These are phyloP conservation scores for Capillidium heterosporum DNA, from an alignment of 371 early-diverging fungal genomes.

Conservation along the genomic window DNA sequence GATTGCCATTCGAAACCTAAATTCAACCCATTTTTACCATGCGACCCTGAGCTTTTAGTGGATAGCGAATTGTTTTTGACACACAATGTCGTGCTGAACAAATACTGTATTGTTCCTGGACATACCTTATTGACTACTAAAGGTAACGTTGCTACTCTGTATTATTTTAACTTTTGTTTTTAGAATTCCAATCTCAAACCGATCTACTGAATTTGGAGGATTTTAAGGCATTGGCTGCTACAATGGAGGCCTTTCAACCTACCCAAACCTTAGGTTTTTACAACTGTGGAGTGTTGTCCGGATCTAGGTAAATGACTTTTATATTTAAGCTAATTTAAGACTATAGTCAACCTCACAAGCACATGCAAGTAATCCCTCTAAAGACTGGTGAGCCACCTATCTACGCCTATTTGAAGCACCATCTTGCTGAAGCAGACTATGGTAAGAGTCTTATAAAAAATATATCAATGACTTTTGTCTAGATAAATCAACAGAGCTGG, in stretches of 20 bases:
- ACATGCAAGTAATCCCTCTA: not conserved
- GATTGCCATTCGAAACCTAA: not conserved
- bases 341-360: slow-evolving; percentile 4
- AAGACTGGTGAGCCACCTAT: not conserved
- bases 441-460: not conserved
- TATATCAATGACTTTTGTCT: not conserved
- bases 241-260: not conserved
- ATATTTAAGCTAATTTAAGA: not conserved
- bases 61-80: not conserved
- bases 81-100: slow-evolving; percentile 3
- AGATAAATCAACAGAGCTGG: not conserved
- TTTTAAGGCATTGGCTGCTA: not conserved
- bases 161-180: not conserved
- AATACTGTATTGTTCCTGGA: slow-evolving; percentile 1
- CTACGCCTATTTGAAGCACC: not conserved
- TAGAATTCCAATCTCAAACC: not conserved
- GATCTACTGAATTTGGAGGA: not conserved
- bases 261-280: slow-evolving; percentile 1
- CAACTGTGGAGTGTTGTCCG: slow-evolving; percentile 1
- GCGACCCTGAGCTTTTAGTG: not conserved
- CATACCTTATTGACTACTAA: slow-evolving; percentile 2
- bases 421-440: not conserved
- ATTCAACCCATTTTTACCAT: slow-evolving; percentile 3
- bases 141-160: not conserved
- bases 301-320: not conserved